Evolutionary conservation across 225 moss, liverwort and hornwort genomes (phyloP), one percentile per base, ranked within the genome.

Genomic region (Bryoerythrophyllum caledonicum): DNA sequence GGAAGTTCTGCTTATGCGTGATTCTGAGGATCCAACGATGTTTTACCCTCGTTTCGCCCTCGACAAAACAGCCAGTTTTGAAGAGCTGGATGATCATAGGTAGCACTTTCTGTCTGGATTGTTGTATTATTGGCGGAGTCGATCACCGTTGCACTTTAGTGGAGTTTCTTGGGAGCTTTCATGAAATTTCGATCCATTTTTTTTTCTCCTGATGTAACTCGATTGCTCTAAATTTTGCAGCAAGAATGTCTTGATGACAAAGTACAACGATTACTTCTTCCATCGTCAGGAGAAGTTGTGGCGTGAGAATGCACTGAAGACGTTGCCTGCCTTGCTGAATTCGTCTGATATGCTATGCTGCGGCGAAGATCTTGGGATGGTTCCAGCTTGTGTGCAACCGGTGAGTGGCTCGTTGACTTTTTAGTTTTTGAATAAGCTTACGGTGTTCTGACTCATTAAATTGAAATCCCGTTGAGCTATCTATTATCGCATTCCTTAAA

Each of bases 311-410:
- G 95, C 93, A 13, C 65, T 96, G 6, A 92, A 79, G 81, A 96
- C 96, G n/a, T 71, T 96, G 75, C 96, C 93, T 48, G 93, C 91
- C 34, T 78, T 96, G 70, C 78, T 96, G 79, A 87, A 92, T 75
- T 89, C 90, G 11, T 93, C 96, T 49, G 93, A 96, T 78, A 93
- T 96, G 96, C 78, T 93, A 10, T 87, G 91, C 12, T 96, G 91
- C 67, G 96, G 96, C 28, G 96, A 96, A 71, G 96, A 96, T 73
- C 96, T 96, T 52, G 96, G 96, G 57, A 96, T 96, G 96, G 84
- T 96, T 59, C 96, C 96, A 60, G 88, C 86, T 28, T 96, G 96
- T 66, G 93, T 96, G 25, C 89, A 81, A 59, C 96, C 96, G 74
- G 96, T 94, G 80, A 76, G 82, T 73, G 19, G 28, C 58, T 51